Evolutionary conservation across 306 rosid genomes (phyloP), one percentile per base, ranked within the genome.

Genomic region (Fagus sylvatica): DNA sequence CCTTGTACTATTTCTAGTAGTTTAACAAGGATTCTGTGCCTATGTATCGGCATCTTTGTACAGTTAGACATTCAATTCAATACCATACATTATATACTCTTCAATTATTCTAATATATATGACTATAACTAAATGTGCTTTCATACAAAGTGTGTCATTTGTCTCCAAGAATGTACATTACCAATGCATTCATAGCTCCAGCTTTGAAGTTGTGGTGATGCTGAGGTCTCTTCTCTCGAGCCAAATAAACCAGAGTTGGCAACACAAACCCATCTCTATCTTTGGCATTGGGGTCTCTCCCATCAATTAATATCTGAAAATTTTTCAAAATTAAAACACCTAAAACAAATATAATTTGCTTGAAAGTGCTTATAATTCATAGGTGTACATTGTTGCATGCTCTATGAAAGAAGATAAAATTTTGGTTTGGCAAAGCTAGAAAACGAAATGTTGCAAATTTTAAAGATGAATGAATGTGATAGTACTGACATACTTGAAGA

Each of bases 161-260:
- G 36, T 57, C 15, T 28, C 5, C 64, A 57, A 57, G 64, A 57
- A 57, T 57, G 64, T 5, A 64, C 7, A 13, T 4, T 80, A 92
- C 98, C 97, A 94, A 32, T 22, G 98, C 89, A 84, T 94, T 94
- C 94, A 90, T 89, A 17, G 98, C 94, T 76, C 97, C 98, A 4
- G 97, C 97, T 84, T 94, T 91, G 85, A 86, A 94, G 85, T 91
- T 87, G 60, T 94, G 98, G 48, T 46, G 85, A 78, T 76, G 53
- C 3, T 86, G 91, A 10, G 94, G 96, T 17, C 98, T 86, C 82
- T 94, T 94, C 81, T 91, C 97, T 1, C 98, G 86, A 34, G 98
- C 96, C 80, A 94, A 78, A 84, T 94, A 94, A 55, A 89, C 94
- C 4, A 94, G 74, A 83, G 90, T 75, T 73, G 98, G 97, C 80